Percentiles rank a stretch among this genome's conserved stretches.
phyloP scores from a whole-genome alignment of 176 grass and related monocot species.

The Oryza glumipatula region DNA sequence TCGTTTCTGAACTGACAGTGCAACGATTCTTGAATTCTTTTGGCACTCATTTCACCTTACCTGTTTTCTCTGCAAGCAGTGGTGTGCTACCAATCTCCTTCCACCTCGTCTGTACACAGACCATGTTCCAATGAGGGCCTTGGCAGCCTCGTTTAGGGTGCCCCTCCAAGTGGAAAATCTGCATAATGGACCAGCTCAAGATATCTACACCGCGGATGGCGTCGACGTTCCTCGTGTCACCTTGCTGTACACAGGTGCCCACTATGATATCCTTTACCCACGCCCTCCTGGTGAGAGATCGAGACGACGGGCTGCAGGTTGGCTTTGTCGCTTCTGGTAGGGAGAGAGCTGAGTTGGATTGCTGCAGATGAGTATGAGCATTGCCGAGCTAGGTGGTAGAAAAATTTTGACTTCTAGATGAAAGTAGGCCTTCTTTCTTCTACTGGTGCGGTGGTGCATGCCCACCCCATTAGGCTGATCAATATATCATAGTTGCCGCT shows the following conservation, averaged over 20 bases:
- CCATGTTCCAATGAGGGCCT: slow-evolving; percentile 39
- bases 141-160: slow-evolving; percentile 18
- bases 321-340: no score
- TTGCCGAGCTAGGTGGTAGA: background rate
- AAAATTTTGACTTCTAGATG: no score
- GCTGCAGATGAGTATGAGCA: background rate
- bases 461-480: background rate
- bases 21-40: slow-evolving; percentile 32
- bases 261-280: slow-evolving; percentile 46
- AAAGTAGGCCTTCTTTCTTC: no score
- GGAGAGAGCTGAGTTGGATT: background rate
- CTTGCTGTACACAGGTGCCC: slow-evolving; percentile 10
- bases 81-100: slow-evolving; percentile 19
- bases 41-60: background rate
- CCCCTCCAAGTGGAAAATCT: slow-evolving; percentile 34
- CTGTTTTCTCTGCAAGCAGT: slow-evolving; percentile 30
- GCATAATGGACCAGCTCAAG: background rate
- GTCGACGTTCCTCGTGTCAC: slow-evolving; percentile 5
- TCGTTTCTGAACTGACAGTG: slow-evolving; percentile 19
- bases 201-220: slow-evolving; percentile 14
- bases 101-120: background rate
- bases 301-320: background rate
- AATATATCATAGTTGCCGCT: background rate
- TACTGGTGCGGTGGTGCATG: no score
- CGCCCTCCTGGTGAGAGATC: background rate